Evolutionary conservation across 352 stramenopile species (phyloP).

Genomic region (Discostella stelligera): DNA sequence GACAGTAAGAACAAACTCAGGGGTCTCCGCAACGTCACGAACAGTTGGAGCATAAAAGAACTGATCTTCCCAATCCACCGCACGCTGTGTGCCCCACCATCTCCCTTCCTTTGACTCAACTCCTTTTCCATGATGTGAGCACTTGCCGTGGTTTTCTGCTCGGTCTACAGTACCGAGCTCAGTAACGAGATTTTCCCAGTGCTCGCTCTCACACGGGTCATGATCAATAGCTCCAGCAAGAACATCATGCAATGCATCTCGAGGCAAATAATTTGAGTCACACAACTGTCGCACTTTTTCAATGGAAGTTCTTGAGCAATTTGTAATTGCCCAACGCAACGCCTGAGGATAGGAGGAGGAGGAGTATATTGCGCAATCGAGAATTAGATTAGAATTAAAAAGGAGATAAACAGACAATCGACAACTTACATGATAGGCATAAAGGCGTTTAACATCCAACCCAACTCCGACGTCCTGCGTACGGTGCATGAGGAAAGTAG

Average conservation of each 20-base stretch:
- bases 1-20: slow-evolving; percentile 28
- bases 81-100: slow-evolving; percentile 17
- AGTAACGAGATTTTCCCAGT: slow-evolving; percentile 25
- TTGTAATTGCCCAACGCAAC: slow-evolving; percentile 28
- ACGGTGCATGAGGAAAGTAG: slow-evolving; percentile 24
- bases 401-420: not conserved
- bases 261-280: slow-evolving; percentile 24
- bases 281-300: slow-evolving; percentile 30
- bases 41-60: slow-evolving; percentile 31
- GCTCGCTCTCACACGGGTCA: slow-evolving; percentile 15
- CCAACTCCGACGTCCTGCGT: slow-evolving; percentile 9
- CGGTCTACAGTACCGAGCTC: slow-evolving; percentile 8
- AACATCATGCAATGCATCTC: slow-evolving; percentile 28
- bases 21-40: slow-evolving; percentile 11
- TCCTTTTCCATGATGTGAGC: not conserved
- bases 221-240: slow-evolving; percentile 30
- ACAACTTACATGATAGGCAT: slow-evolving; percentile 39
- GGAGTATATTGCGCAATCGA: not conserved
- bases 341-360: slow-evolving; percentile 11
- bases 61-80: slow-evolving; percentile 24
- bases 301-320: slow-evolving; percentile 24
- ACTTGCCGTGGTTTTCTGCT: not conserved
- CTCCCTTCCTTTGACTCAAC: not conserved
- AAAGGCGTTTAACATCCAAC: slow-evolving; percentile 25
- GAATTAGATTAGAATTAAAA: slow-evolving; percentile 4